These are phyloP conservation scores for Tulasnella sp. DNA, from an alignment of 768 basidiomycete species.

Conservation along the genomic window DNA sequence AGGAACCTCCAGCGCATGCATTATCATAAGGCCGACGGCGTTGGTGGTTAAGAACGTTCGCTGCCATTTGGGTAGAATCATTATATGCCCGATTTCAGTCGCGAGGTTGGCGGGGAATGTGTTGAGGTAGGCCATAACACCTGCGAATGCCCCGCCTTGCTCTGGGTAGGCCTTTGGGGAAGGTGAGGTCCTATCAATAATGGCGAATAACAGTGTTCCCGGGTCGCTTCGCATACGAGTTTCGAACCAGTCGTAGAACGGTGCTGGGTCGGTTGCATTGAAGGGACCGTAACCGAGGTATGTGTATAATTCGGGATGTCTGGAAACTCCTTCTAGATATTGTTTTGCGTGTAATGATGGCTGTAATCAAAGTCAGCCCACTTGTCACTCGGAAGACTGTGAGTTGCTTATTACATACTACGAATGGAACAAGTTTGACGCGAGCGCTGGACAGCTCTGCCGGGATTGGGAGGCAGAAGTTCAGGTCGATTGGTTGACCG, in stretches of 20 bases:
- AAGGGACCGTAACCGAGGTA: conserved; percentile 41
- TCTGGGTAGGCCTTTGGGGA: conserved; percentile 20
- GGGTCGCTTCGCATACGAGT: conserved; percentile 28
- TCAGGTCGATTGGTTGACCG: conserved; percentile 30
- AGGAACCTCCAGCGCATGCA: conserved; percentile 24
- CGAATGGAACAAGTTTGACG: conserved; percentile 39
- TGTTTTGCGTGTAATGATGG: conserved; percentile 34
- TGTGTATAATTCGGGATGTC: conserved; percentile 33
- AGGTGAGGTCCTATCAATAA: conserved; percentile 39
- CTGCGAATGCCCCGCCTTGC: conserved; percentile 32
- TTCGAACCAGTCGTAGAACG: conserved; percentile 2
- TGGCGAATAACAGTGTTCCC: conserved; percentile 33
- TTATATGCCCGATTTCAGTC: conserved; percentile 44
- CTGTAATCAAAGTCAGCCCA: conserved; percentile 9
- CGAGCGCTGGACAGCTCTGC: conserved; percentile 35
- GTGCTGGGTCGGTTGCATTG: conserved; percentile 8
- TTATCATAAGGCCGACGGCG: conserved; percentile 32
- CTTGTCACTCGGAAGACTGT: not conserved
- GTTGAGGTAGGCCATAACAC: conserved; percentile 40
- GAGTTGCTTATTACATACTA: conserved; percentile 16
- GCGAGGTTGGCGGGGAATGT: conserved; percentile 32
- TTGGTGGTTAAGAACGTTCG: conserved; percentile 49
- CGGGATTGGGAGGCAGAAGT: conserved; percentile 41
- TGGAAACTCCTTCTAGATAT: conserved; percentile 29
- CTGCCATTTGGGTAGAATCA: conserved; percentile 47